These are phyloP conservation scores for Penicillium sp. DNA, from an alignment of 2,329 filamentous ascomycete species.

Conservation along the genomic window DNA sequence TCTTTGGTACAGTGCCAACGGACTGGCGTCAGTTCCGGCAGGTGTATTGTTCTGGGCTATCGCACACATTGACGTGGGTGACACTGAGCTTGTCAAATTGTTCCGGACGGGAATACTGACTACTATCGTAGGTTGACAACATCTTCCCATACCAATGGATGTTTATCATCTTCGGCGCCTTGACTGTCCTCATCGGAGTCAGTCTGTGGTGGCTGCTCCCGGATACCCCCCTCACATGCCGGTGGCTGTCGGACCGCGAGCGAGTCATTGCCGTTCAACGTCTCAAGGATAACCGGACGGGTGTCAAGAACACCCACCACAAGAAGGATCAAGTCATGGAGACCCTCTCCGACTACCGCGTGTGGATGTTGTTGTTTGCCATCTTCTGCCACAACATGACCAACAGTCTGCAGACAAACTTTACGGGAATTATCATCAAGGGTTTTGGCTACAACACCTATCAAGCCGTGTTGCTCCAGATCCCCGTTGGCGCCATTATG, in stretches of 20 bases:
- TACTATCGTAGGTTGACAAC: not conserved
- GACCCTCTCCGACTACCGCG: constrained; percentile 5
- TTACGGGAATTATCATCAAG: constrained; percentile 18
- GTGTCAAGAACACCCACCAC: constrained; percentile 8
- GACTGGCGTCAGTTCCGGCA: not conserved
- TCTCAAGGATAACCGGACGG: constrained; percentile 14
- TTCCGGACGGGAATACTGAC: not conserved
- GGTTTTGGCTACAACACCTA: constrained; percentile 13
- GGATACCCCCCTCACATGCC: not conserved
- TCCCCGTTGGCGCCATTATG: constrained; percentile 7
- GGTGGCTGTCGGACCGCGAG: not conserved
- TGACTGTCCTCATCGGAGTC: constrained; percentile 7
- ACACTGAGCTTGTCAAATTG: not conserved
- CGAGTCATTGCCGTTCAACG: constrained; percentile 10
- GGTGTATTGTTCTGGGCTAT: not conserved
- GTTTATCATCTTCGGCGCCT: constrained; percentile 12
- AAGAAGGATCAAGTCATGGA: constrained; percentile 14
- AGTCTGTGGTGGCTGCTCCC: not conserved
- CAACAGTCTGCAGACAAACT: constrained; percentile 12
- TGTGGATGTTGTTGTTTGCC: constrained; percentile 13
- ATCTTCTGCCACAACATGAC: constrained; percentile 18
- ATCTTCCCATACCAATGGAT: constrained; percentile 14
- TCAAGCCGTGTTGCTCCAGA: constrained; percentile 10
- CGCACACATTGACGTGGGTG: not conserved
- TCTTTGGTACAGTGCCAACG: constrained; percentile 12